Evolutionary conservation across 441 rosid species (phyloP), one percentile per base, ranked within the genome.

Genomic region (Aleurites moluccanus): DNA sequence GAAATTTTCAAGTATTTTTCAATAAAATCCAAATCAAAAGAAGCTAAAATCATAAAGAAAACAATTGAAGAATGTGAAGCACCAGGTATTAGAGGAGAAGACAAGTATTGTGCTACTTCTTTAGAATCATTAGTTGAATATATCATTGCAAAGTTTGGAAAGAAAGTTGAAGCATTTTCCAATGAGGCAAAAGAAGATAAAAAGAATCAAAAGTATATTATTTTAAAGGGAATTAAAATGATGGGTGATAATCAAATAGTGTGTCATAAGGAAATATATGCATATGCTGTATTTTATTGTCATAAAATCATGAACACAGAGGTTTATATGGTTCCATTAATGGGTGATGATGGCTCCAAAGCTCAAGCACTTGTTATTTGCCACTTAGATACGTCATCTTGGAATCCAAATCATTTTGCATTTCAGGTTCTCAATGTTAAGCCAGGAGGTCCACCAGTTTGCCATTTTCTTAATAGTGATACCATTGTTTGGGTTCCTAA

Each of bases 101-200:
- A 69, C 62, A 69, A 69, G 20, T 52, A 53, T 10, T 69, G 73
- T 33, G 73, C 73, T 10, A 69, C 47, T 9, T 69, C 73, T 14
- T 70, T 70, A 35, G 73, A 70, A 56, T 27, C 73, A 3, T 42
- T 70, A 56, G 64, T 56, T 2, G 73, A 70, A 40, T 57, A n/a
- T 47, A 52, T 70, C 5, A 16, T 59, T 15, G 20, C 20, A 9
- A 71, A 40, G 53, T 30, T 40, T 20, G 66, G 74, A 14, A 23
- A 25, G 18, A 57, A 62, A 0, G 66, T 59, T 42, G 14, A 57
- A 15, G 35, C 30, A 2, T 3, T 35, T 21, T 55, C 49, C 6
- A 55, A 70, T 38, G 64, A 70, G 45, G 63, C 20, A 20, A 40
- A 55, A 42, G 47, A 70, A 40, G 73, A 70, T 52, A 70, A 55